Conservation (phyloP, 1,139 yeast genomes). For the Geotrichum restrictum region DNA sequence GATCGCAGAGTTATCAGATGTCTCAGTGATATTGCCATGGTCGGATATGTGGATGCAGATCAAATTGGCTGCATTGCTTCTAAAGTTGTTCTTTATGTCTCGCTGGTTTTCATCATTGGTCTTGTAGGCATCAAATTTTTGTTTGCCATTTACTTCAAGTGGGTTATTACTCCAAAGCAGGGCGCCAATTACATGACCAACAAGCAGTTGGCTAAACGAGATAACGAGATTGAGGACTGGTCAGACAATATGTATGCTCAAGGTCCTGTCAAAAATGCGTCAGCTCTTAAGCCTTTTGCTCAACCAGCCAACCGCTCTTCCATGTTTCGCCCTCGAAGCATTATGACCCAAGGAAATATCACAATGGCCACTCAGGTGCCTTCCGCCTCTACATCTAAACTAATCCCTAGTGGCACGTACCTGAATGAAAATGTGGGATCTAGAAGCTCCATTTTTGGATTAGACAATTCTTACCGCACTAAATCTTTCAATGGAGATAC, state of each 20-base stretch:
- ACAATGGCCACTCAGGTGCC: slow-evolving; percentile 42
- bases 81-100: slow-evolving; percentile 68
- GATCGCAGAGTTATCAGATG: slow-evolving; percentile 77
- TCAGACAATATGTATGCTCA: slow-evolving; percentile 52
- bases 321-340: slow-evolving; percentile 24
- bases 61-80: slow-evolving; percentile 97
- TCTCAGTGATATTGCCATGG: slow-evolving; percentile 79
- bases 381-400: slow-evolving; percentile 35
- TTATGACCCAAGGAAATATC: slow-evolving; percentile 26
- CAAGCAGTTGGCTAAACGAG: slow-evolving; percentile 51
- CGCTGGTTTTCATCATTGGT: slow-evolving; percentile 78
- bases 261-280: slow-evolving; percentile 48
- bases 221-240: slow-evolving; percentile 73
- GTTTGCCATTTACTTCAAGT: slow-evolving; percentile 83
- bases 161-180: slow-evolving; percentile 73
- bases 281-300: slow-evolving; percentile 37
- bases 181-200: slow-evolving; percentile 67
- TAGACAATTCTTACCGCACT: slow-evolving; percentile 26
- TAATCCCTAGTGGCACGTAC: slow-evolving; percentile 37
- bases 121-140: slow-evolving; percentile 72
- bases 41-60: slow-evolving; percentile 84
- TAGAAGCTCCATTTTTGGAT: slow-evolving; percentile 28
- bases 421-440: slow-evolving; percentile 30
- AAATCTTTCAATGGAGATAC: slow-evolving; percentile 30
- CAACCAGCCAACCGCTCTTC: slow-evolving; percentile 40